Evolutionary conservation across 2,329 filamentous ascomycete species (phyloP).

Genomic region (Hymenotorrendiella dingleyae): DNA sequence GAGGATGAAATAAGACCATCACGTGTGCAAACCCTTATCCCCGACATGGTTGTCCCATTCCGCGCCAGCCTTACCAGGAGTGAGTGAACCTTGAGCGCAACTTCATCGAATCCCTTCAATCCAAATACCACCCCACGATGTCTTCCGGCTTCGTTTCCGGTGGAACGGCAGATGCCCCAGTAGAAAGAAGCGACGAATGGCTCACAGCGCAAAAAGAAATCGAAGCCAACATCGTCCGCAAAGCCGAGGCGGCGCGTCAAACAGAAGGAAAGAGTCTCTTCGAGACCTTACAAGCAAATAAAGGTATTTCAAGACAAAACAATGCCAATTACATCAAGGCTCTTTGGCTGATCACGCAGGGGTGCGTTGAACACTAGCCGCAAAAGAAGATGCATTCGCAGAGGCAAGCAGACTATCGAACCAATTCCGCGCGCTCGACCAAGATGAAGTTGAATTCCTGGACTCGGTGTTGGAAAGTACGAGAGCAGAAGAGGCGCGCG

Average conservation of each 20-base stretch:
- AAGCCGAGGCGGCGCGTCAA: constrained; percentile 35
- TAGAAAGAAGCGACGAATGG: constrained; percentile 33
- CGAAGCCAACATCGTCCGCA: constrained; percentile 26
- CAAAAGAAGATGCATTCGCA: constrained; percentile 78
- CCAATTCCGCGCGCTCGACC: constrained; percentile 71
- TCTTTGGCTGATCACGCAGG: constrained; percentile 29
- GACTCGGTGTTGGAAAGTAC: constrained; percentile 49
- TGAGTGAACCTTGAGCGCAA: no score
- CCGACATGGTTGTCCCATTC: no score
- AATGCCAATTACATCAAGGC: background rate
- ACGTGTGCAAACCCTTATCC: no score
- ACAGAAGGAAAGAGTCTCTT: constrained; percentile 54
- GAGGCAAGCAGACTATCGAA: constrained; percentile 66
- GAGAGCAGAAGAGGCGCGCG: constrained; percentile 47
- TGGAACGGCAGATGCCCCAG: constrained; percentile 40
- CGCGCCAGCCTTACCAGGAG: no score
- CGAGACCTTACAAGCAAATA: constrained; percentile 75
- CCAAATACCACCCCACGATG: constrained; percentile 30
- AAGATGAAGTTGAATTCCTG: constrained; percentile 73
- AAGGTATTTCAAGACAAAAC: constrained; percentile 45
- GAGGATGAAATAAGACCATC: no score
- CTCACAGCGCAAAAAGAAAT: constrained; percentile 34
- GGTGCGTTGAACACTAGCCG: constrained; percentile 43
- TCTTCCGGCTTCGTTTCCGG: constrained; percentile 46
- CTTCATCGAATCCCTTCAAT: no score